A percentile compares a stretch with the other conserved stretches of the same genome.
Evolutionary conservation across 2,329 filamentous ascomycete genomes (phyloP).

Genomic region (Penicillium sp.): DNA sequence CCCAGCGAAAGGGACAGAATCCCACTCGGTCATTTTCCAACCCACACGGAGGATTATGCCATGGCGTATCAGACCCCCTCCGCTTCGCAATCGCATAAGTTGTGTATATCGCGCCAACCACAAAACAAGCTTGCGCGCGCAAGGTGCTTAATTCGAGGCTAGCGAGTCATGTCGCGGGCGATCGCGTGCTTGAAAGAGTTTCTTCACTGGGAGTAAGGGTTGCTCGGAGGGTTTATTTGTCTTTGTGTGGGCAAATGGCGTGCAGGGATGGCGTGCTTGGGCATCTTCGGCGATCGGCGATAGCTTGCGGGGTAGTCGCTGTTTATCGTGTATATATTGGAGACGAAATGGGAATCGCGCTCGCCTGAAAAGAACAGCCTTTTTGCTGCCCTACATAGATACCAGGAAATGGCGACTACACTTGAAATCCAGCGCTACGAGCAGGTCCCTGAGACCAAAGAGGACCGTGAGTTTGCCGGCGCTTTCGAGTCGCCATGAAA

Average conservation of each 20-base stretch:
- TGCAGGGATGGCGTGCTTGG: conserved; percentile 31
- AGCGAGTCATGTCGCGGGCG: background rate
- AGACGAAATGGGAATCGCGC: background rate
- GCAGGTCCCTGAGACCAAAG: conserved; percentile 55
- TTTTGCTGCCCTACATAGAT: too few species aligned
- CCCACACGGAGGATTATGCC: background rate
- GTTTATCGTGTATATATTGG: background rate
- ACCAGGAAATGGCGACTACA: background rate
- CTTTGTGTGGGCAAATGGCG: background rate
- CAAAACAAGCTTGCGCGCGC: background rate
- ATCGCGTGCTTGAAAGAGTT: background rate
- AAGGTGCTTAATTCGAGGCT: background rate
- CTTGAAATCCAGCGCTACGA: conserved; percentile 36
- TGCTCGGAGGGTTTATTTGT: background rate
- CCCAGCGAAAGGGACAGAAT: too few species aligned
- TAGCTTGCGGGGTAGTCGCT: conserved; percentile 20
- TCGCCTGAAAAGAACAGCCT: too few species aligned
- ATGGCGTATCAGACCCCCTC: conserved; percentile 30
- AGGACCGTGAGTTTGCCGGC: conserved; percentile 32
- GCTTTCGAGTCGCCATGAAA: too few species aligned
- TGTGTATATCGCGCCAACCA: conserved; percentile 2
- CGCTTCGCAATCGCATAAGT: background rate
- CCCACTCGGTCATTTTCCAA: background rate
- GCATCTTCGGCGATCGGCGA: background rate
- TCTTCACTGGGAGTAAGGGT: background rate